These are phyloP conservation scores for Paraphoma chrysanthemicola DNA, from an alignment of 2,329 filamentous ascomycete species.

Conservation along the genomic window DNA sequence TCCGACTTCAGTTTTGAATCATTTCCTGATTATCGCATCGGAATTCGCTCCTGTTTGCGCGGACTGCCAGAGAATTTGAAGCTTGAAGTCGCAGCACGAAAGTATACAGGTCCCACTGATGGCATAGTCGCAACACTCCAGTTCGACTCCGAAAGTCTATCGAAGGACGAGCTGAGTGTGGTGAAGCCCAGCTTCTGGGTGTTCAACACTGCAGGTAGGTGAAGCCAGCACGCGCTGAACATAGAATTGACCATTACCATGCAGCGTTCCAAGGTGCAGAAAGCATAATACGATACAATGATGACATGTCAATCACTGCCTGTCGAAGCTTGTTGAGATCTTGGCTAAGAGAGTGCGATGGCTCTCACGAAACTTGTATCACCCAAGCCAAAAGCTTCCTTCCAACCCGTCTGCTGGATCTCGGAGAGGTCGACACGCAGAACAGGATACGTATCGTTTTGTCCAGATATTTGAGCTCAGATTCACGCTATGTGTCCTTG, in stretches of 20 bases:
- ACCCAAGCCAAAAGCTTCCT: neutral
- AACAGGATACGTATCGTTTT: neutral
- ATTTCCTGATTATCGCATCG: neutral
- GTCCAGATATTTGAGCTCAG: neutral
- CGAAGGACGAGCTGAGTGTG: neutral
- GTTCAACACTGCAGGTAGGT: neutral
- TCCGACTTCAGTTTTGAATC: conserved; percentile 1
- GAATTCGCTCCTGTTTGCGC: neutral
- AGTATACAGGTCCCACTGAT: neutral
- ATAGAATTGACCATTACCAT: neutral
- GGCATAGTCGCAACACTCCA: neutral
- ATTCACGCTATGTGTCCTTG: conserved; percentile 7
- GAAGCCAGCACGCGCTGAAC: neutral
- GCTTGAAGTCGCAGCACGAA: neutral
- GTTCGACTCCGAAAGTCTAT: conserved; percentile 1
- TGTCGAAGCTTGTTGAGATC: neutral
- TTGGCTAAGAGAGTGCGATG: neutral
- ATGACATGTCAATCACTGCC: neutral
- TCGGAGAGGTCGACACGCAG: neutral
- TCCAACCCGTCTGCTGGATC: conserved; percentile 1
- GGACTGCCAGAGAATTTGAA: neutral
- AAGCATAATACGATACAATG: neutral
- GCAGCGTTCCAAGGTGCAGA: neutral
- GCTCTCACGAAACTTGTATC: neutral
- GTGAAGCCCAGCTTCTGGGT: conserved; percentile 1